Evolutionary conservation across 352 stramenopile genomes (phyloP), one percentile per base, ranked within the genome.

Genomic region (Pythium utonaiense): DNA sequence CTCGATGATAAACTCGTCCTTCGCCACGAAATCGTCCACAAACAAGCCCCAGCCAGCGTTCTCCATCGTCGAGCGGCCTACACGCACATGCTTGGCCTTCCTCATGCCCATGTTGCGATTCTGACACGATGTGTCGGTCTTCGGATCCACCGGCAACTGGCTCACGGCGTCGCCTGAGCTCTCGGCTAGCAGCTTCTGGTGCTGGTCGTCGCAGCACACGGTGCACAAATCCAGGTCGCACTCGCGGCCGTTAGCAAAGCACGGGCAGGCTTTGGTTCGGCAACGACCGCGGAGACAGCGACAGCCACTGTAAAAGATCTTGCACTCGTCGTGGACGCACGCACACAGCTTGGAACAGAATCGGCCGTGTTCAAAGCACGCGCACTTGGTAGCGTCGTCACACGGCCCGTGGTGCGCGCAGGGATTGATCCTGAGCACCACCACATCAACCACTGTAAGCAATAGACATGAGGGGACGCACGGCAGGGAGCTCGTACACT

Each of bases 1-100:
- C 67, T 98, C 93, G 60, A 92, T 81, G 33, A 99, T 79, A 63
- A 97, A 98, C 58, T 98, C 89, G 31, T 95, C 90, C 59, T 97
- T 98, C 33, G 82, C 80, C 19, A 98, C 75, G 36, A 68, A 66
- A 33, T 96, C 67, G 53, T 95, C 88, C 5, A 92, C 88, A 64
- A 96, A 99, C 9, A 98, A 70, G 6, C 96, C 96, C 88, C 87
- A 98, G 17, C 90, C 93, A 48, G 89, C 89, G 47, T 78, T 71
- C 47, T 75, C 66, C 45, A 97, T 80, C 1, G 60, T 85, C 8
- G 91, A 98, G 27, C 81, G 77, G 17, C 69, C 90, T 38, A 98
- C 63, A 17, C 93, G 78, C 38, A 93, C 68, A 22, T 77, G 77
- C 47, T 91, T 89, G 36, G 74, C 69, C 48, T 75, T 77, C 6